Conservation (phyloP, 768 basidiomycete species). For the Mycena olivaceomarginata region DNA sequence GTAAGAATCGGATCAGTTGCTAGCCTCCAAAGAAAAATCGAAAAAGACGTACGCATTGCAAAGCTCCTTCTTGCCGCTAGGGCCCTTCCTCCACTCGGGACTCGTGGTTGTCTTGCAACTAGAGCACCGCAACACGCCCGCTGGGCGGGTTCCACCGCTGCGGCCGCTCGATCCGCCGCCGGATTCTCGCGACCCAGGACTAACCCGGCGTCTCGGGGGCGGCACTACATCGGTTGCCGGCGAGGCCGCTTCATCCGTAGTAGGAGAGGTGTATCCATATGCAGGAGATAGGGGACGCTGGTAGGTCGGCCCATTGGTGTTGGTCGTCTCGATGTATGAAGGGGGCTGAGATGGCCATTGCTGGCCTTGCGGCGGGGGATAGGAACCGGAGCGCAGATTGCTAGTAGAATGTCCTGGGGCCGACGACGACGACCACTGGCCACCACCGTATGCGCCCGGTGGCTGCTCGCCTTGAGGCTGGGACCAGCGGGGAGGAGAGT, state of each 20-base stretch:
- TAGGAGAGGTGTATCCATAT: constrained; percentile 59
- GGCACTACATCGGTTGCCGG: constrained; percentile 68
- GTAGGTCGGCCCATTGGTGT: constrained; percentile 35
- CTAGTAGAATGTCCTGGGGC: constrained; percentile 46
- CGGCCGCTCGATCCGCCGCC: constrained; percentile 64
- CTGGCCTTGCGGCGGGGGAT: constrained; percentile 57
- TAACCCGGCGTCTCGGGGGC: constrained; percentile 74
- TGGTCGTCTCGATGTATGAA: constrained; percentile 48
- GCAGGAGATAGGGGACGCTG: constrained; percentile 60
- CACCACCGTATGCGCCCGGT: constrained; percentile 48
- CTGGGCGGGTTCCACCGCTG: constrained; percentile 78
- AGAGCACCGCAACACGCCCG: constrained; percentile 83
- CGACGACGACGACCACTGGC: constrained; percentile 55
- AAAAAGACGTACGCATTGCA: constrained; percentile 87
- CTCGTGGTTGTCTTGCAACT: constrained; percentile 89
- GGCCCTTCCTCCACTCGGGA: constrained; percentile 95
- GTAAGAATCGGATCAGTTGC: constrained; percentile 29
- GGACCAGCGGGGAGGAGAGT: constrained; percentile 66
- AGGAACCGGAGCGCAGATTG: constrained; percentile 55
- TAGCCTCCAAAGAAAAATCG: constrained; percentile 41
- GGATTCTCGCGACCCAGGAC: constrained; percentile 72
- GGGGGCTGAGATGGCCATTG: constrained; percentile 67
- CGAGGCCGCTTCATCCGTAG: constrained; percentile 53
- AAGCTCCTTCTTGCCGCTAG: constrained; percentile 92
- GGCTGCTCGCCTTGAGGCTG: constrained; percentile 53